These are phyloP conservation scores for Sporothrix sp. DNA, from an alignment of 2,329 filamentous ascomycete species.

Conservation along the genomic window DNA sequence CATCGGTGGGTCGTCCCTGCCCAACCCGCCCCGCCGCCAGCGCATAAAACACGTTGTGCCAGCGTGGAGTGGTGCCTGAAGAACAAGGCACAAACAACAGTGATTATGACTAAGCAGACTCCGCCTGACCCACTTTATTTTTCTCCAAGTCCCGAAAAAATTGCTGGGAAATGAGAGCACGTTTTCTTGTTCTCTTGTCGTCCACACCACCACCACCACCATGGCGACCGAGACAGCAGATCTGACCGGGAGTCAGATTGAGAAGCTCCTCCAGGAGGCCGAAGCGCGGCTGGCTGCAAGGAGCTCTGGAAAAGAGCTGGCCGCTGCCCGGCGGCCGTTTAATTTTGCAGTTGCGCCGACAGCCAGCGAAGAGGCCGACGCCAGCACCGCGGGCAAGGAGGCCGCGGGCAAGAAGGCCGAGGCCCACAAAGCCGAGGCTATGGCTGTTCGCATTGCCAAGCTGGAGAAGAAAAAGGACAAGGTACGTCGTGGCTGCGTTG, in stretches of 20 bases:
- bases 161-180: constrained; percentile 2
- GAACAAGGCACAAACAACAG: not conserved
- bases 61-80: not conserved
- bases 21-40: constrained; percentile 13
- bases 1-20: constrained; percentile 21
- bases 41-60: constrained; percentile 1
- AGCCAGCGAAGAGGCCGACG: constrained; percentile 12
- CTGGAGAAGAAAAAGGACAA: constrained; percentile 22
- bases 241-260: constrained; percentile 29
- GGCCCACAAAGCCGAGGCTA: constrained; percentile 16
- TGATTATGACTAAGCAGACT: not conserved
- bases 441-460: constrained; percentile 24
- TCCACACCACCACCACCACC: constrained; percentile 9
- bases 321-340: not conserved
- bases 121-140: constrained; percentile 5
- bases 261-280: constrained; percentile 30
- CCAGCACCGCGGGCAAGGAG: constrained; percentile 13
- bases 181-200: not conserved
- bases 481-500: constrained; percentile 20
- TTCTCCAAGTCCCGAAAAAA: not conserved
- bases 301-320: constrained; percentile 1
- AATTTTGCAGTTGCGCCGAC: constrained; percentile 9
- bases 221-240: constrained; percentile 21
- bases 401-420: constrained; percentile 12
- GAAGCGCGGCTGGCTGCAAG: constrained; percentile 28